phyloP scores from a whole-genome alignment of 805 yeast genomes.

The Pichia eremophila region DNA sequence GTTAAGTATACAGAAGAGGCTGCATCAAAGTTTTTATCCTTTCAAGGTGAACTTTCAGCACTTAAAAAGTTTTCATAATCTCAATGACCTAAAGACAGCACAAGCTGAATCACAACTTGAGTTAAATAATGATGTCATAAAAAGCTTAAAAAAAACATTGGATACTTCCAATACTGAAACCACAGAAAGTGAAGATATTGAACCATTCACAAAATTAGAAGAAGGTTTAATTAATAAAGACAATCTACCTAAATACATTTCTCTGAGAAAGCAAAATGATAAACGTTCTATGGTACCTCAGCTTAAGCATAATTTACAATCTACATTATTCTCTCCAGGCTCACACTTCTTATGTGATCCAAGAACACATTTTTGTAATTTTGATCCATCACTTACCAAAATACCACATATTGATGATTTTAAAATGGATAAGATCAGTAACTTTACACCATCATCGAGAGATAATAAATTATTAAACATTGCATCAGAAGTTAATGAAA shows the following conservation, averaged over 20 bases:
- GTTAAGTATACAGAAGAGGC: too few relatives aligned
- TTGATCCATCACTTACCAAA: constrained; percentile 46
- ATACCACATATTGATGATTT: constrained; percentile 60
- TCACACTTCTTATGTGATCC: constrained; percentile 74
- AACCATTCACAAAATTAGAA: background rate
- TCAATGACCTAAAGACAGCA: too few relatives aligned
- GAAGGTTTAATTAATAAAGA: background rate
- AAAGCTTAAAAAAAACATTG: too few relatives aligned
- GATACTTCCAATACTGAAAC: background rate
- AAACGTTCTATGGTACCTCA: constrained; percentile 33
- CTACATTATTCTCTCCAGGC: constrained; percentile 73
- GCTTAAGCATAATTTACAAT: constrained; percentile 56
- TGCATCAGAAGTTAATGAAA: constrained; percentile 24
- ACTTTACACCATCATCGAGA: constrained; percentile 57
- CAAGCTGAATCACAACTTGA: too few relatives aligned
- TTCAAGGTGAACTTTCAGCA: too few relatives aligned
- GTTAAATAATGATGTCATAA: too few relatives aligned
- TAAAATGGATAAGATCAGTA: constrained; percentile 45
- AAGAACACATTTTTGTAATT: constrained; percentile 64
- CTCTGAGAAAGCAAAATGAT: constrained; percentile 13
- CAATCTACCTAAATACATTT: constrained; percentile 10
- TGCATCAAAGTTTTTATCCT: too few relatives aligned
- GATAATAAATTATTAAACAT: constrained; percentile 45
- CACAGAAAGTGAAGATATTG: background rate
- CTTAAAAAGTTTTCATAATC: too few relatives aligned